Evolutionary conservation across 768 basidiomycete species (phyloP), one percentile per base, ranked within the genome.

Genomic region (Galerina marginata): DNA sequence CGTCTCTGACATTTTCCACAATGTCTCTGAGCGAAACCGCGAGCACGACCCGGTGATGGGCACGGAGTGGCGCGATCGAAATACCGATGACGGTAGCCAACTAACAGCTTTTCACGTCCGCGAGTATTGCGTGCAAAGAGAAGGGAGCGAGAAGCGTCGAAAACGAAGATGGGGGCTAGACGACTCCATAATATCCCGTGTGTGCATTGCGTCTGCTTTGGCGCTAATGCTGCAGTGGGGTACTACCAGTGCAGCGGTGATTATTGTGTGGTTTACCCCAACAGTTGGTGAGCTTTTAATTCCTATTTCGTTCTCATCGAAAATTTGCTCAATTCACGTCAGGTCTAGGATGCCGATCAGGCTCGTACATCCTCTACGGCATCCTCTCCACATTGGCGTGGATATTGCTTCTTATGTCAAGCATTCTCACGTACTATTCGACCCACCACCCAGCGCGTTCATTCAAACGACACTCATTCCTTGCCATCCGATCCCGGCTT

Each of bases 291-390:
- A 52, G 46, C 20, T 25, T n/a, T 47, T 23, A 11, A 23, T 12
- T 47, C 5, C 46, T 9, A 47, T 47, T 12, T 23, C 20, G 16
- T 9, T 16, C 4, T 20, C 16, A 9, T 20, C 9, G 46, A 9
- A 47, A 1, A 56, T 25, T 12, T n/a, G 5, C 40, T 10, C 9
- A 33, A 33, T 33, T 7, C 29, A 33, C 7, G 7, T 33, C 29
- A 75, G 75, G 76, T 15, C 59, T 78, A 29, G 75, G 72, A 14
- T 77, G 77, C 56, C 70, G 74, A 5, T 75, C 74, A 10, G 73
- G 65, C 1, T 62, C 67, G 11, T 77, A 71, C 52, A 29, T 76
- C 10, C 33, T 74, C 12, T 78, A 77, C 50, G 75, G 70, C 9
- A 26, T 61, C 5, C 42, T 69, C 7, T 74, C 77, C 0, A 77